Percentiles rank a stretch among this genome's conserved stretches.
Evolutionary conservation across 345 rosid species (phyloP).

Genomic region (Euphorbia tirucalli): DNA sequence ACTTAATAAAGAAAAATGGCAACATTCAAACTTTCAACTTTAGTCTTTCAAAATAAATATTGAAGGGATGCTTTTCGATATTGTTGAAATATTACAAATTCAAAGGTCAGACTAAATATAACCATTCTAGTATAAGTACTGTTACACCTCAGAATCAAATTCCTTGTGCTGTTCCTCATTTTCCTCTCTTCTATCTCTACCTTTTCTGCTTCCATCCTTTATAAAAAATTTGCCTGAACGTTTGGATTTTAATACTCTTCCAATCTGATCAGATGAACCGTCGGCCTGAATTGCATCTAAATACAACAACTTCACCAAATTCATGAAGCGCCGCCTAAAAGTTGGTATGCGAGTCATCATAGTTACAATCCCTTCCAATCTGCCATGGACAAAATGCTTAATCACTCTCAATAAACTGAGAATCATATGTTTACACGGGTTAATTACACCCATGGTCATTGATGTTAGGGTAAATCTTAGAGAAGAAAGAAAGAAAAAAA

Average conservation of each 20-base stretch:
- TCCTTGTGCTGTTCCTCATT: neutral
- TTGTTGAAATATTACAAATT: no score
- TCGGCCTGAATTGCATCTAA: slow-evolving; percentile 53
- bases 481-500: no score
- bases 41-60: no score
- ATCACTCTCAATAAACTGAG: neutral
- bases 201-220: slow-evolving; percentile 13
- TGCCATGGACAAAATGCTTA: slow-evolving; percentile 16
- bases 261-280: slow-evolving; percentile 41
- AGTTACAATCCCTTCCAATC: slow-evolving; percentile 75
- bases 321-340: slow-evolving; percentile 64
- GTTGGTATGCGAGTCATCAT: slow-evolving; percentile 72
- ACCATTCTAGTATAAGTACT: no score
- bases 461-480: no score
- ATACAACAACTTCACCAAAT: slow-evolving; percentile 51
- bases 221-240: slow-evolving; percentile 4
- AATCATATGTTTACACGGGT: no score
- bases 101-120: neutral
- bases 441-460: no score
- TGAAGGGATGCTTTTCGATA: no score
- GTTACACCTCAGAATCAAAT: neutral
- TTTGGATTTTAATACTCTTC: slow-evolving; percentile 32
- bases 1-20: no score
- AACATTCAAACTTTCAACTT: no score
- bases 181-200: slow-evolving; percentile 19